Base-by-base conservation (phyloP, 2,329 filamentous ascomycete genomes). In the Fusarium algeriense region DNA sequence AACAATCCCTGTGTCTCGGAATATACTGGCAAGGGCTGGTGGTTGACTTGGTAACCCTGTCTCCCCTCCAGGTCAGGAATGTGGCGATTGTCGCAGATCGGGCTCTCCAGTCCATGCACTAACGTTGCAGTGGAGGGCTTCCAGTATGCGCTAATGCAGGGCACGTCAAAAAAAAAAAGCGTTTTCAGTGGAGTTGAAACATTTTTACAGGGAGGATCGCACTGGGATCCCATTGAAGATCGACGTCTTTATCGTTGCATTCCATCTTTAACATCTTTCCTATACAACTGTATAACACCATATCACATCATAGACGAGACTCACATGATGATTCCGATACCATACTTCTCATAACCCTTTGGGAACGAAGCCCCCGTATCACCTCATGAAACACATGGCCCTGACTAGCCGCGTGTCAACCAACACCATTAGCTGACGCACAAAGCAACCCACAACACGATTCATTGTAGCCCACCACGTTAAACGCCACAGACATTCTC, bases 341-440 rank as follows among this genome's bases (percentile, higher is more conserved):
- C 0, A 10, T 49, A 0, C 3, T 19, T 23, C 5, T 35, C 20
- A 11, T 50, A 15, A 2, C 11, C 23, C 11, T 35, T 50, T 26
- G 2, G 20, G 20, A 48, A 19, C n/a, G 38, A 46, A 55, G 11
- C 30, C 35, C 30, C 30, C 40, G 35, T 48, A 15, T 34, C 41
- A 34, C 53, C 40, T 19, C 54, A 37, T 57, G 43, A 57, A 49
- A 57, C 38, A 32, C 7, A 9, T 20, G 15, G 32, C 20, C 23
- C 40, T 56, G 32, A 57, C 40, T 46, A 40, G 64, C 64, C 64
- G 64, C 64, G 64, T 67, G 64, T 67, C 64, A 63, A 68, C 64
- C 64, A 67, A 63, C 56, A 34, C 28, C 40, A 46, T 41, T 32
- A 67, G 49, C 48, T 63, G 64, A 67, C 64, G 64, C 62, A 67